These are phyloP conservation scores for Arachnomyces sp. DNA, from an alignment of 2,329 filamentous ascomycete species.

Conservation along the genomic window DNA sequence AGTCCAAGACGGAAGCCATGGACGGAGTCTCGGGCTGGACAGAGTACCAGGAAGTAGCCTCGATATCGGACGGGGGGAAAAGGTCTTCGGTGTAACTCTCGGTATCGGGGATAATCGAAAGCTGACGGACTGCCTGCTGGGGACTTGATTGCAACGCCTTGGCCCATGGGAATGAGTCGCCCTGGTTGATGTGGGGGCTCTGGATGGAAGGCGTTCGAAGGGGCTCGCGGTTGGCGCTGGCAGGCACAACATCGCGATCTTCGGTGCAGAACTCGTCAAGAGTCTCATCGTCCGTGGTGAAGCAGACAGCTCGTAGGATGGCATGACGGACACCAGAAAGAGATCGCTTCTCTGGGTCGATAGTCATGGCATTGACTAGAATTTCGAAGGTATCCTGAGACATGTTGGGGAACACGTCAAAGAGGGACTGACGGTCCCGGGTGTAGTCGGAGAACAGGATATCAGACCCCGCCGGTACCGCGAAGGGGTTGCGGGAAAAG, in stretches of 20 bases:
- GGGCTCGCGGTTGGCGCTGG: conserved; percentile 82
- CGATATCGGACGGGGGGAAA: conserved; percentile 66
- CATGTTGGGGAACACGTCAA: conserved; percentile 98
- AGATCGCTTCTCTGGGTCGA: conserved; percentile 85
- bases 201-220: conserved; percentile 92
- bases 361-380: conserved; percentile 77
- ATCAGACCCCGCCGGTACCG: conserved; percentile 80
- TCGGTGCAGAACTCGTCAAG: conserved; percentile 89
- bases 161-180: conserved; percentile 86
- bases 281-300: conserved; percentile 85
- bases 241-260: conserved; percentile 66
- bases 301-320: conserved; percentile 71
- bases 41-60: conserved; percentile 65
- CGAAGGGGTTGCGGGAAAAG: conserved; percentile 95
- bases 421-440: conserved; percentile 87
- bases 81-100: conserved; percentile 76
- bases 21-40: conserved; percentile 69
- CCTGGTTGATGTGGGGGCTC: conserved; percentile 67
- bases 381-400: conserved; percentile 97
- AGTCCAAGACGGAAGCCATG: conserved; percentile 74
- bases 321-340: conserved; percentile 68
- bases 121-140: conserved; percentile 63
- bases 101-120: conserved; percentile 75
- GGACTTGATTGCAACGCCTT: conserved; percentile 75
- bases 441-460: conserved; percentile 89